Evolutionary conservation across 2,329 filamentous ascomycete species (phyloP).

Genomic region (Plenodomus biglobosus): DNA sequence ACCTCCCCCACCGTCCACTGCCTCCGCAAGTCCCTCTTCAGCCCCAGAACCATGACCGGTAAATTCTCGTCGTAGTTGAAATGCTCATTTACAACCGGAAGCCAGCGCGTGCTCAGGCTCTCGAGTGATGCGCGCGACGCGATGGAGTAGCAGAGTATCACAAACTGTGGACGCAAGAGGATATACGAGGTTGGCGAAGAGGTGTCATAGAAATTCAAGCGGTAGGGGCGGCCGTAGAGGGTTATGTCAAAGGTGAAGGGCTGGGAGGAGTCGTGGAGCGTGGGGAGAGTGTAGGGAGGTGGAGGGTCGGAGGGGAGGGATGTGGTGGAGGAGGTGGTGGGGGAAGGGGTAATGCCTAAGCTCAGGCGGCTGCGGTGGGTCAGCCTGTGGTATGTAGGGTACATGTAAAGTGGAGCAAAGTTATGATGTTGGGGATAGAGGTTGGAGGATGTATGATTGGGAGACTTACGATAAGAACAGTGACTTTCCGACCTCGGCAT

Average conservation of each 20-base stretch:
- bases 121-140: slow-evolving; percentile 54
- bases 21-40: slow-evolving; percentile 59
- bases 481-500: slow-evolving; percentile 62
- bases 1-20: slow-evolving; percentile 46
- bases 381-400: no score
- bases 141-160: slow-evolving; percentile 63
- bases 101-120: slow-evolving; percentile 51
- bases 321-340: not conserved
- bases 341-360: slow-evolving; percentile 22
- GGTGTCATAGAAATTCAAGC: slow-evolving; percentile 60
- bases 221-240: slow-evolving; percentile 58
- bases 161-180: slow-evolving; percentile 55
- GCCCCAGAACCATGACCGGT: slow-evolving; percentile 60
- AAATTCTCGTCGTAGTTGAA: slow-evolving; percentile 57
- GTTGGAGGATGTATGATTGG: slow-evolving; percentile 4
- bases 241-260: slow-evolving; percentile 62
- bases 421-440: no score
- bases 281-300: slow-evolving; percentile 44
- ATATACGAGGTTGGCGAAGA: slow-evolving; percentile 60
- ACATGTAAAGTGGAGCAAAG: slow-evolving; percentile 4
- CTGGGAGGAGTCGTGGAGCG: slow-evolving; percentile 58
- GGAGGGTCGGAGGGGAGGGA: slow-evolving; percentile 23
- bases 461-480: slow-evolving; percentile 64
- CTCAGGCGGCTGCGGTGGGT: slow-evolving; percentile 36
- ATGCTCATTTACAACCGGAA: slow-evolving; percentile 50